phyloP scores from a whole-genome alignment of 352 stramenopile species.

The Phytophthora idaei region DNA sequence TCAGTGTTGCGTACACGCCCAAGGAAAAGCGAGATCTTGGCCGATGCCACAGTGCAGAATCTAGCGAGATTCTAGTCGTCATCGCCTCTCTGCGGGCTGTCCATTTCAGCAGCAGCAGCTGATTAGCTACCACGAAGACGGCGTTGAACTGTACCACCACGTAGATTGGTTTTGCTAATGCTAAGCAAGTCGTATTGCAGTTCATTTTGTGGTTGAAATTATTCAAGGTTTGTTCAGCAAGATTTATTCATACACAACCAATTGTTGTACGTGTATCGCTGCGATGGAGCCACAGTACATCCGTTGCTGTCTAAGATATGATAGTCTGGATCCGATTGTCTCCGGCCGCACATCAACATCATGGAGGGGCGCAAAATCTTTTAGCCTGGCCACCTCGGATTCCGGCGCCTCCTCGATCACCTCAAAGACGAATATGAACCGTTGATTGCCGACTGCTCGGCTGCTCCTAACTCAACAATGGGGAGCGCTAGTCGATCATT shows the following conservation, averaged over 20 bases:
- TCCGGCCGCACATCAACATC: background rate
- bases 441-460: constrained; percentile 21
- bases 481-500: constrained; percentile 5
- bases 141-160: background rate
- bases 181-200: background rate
- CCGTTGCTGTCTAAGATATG: background rate
- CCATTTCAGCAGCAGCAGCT: too few relatives aligned
- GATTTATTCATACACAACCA: too few relatives aligned
- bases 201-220: constrained; percentile 3
- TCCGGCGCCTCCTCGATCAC: constrained; percentile 14
- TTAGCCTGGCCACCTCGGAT: constrained; percentile 1
- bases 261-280: too few relatives aligned
- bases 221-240: background rate
- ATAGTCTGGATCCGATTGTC: background rate
- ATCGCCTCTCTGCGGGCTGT: background rate
- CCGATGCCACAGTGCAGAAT: background rate
- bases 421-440: constrained; percentile 16
- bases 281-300: too few relatives aligned
- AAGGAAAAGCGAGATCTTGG: too few relatives aligned
- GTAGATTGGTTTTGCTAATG: background rate
- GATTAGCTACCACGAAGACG: too few relatives aligned
- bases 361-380: constrained; percentile 22
- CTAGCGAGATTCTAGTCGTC: background rate
- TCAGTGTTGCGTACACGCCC: background rate
- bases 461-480: background rate